Evolutionary conservation across 139 green algal genomes (phyloP).

Genomic region (Picochlorum sp.): DNA sequence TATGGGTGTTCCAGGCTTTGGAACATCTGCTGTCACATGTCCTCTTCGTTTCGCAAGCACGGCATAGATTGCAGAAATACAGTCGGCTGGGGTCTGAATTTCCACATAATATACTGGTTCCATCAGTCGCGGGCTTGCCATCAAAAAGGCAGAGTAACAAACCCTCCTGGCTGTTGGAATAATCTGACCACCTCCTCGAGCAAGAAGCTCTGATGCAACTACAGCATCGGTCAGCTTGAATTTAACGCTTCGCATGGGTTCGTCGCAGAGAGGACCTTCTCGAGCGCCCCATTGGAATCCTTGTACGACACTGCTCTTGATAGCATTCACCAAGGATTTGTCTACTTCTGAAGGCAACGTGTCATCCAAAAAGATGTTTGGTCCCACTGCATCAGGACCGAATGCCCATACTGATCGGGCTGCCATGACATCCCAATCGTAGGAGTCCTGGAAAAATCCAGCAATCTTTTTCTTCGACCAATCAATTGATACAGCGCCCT

Average conservation of each 20-base stretch:
- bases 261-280: conserved; percentile 95
- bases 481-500: conserved; percentile 49
- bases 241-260: conserved; percentile 95
- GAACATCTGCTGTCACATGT: conserved; percentile 81
- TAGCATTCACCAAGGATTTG: conserved; percentile 76
- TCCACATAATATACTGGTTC: conserved; percentile 82
- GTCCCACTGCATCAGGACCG: conserved; percentile 75
- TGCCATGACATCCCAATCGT: conserved; percentile 94
- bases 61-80: conserved; percentile 92
- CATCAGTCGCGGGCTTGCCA: conserved; percentile 95
- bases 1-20: conserved; percentile 78
- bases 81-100: conserved; percentile 71
- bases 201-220: conserved; percentile 58
- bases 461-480: conserved; percentile 60
- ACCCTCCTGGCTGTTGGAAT: conserved; percentile 74
- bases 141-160: conserved; percentile 92
- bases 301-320: conserved; percentile 79
- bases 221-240: conserved; percentile 83
- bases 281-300: conserved; percentile 95
- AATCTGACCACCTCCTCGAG: conserved; percentile 84
- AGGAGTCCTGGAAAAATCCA: conserved; percentile 77
- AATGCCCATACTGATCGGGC: conserved; percentile 93
- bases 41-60: conserved; percentile 90
- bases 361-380: conserved; percentile 94
- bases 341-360: conserved; percentile 85